Percentiles rank a stretch among this genome's conserved stretches.
These are phyloP conservation scores for Pugionium dolabratum DNA, from an alignment of 345 rosid species.

Conservation along the genomic window DNA sequence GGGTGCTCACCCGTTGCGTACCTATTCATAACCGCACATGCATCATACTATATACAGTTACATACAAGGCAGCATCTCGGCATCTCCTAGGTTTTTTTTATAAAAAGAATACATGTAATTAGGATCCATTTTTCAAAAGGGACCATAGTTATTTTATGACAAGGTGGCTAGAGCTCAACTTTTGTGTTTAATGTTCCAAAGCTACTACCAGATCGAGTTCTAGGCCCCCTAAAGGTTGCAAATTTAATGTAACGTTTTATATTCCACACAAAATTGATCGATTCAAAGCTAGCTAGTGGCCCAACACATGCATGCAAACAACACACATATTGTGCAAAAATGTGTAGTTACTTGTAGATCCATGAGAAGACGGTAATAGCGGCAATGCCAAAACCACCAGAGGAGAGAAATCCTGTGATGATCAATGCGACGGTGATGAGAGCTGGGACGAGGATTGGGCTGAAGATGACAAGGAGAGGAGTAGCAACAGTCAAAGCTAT, in stretches of 20 bases:
- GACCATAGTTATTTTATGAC: no score
- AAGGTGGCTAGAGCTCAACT: no score
- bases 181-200: no score
- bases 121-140: no score
- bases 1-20: conserved; percentile 74
- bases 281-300: no score
- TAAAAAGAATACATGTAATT: no score
- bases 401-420: conserved; percentile 64
- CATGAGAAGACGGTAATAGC: conserved; percentile 75
- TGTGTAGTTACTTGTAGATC: conserved; percentile 61
- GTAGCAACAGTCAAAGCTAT: conserved; percentile 75
- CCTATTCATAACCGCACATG: conserved; percentile 37
- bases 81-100: no score
- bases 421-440: conserved; percentile 54
- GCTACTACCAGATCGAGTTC: no score
- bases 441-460: conserved; percentile 86
- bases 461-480: conserved; percentile 76
- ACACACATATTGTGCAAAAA: neutral
- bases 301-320: neutral
- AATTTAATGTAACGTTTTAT: no score
- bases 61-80: no score
- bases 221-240: no score
- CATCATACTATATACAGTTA: neutral
- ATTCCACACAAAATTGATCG: no score
- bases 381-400: conserved; percentile 82